These are phyloP conservation scores for Irpex lacteus DNA, from an alignment of 1,284 basidiomycete species.

Conservation along the genomic window DNA sequence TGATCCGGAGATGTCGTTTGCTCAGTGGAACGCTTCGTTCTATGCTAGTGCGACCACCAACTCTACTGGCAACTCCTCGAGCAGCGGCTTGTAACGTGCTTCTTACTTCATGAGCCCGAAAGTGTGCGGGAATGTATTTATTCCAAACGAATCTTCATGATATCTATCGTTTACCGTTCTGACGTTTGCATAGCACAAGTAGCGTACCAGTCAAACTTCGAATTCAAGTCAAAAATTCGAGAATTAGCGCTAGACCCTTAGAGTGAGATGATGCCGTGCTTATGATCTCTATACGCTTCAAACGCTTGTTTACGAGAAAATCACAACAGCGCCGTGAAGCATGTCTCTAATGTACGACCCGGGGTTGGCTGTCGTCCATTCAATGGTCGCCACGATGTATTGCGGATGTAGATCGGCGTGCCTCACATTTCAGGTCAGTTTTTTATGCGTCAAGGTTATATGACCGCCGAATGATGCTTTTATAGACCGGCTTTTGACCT, in stretches of 20 bases:
- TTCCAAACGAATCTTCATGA: too few species aligned
- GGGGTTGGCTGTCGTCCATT: background rate
- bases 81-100: too few species aligned
- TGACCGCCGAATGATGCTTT: background rate
- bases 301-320: background rate
- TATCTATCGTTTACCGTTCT: too few species aligned
- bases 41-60: background rate
- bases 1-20: background rate
- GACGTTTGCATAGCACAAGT: too few species aligned
- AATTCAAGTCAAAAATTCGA: too few species aligned
- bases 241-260: too few species aligned
- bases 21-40: background rate
- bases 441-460: background rate
- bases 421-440: background rate
- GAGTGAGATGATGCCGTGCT: too few species aligned
- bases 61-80: too few species aligned
- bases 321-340: background rate
- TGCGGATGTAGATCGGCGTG: background rate
- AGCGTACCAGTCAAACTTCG: too few species aligned
- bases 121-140: too few species aligned
- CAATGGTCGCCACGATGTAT: background rate
- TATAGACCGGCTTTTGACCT: background rate
- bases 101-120: too few species aligned
- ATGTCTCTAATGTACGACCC: background rate
- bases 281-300: background rate